Base-by-base conservation (phyloP, 805 yeast genomes). In the Lachancea cidri region DNA sequence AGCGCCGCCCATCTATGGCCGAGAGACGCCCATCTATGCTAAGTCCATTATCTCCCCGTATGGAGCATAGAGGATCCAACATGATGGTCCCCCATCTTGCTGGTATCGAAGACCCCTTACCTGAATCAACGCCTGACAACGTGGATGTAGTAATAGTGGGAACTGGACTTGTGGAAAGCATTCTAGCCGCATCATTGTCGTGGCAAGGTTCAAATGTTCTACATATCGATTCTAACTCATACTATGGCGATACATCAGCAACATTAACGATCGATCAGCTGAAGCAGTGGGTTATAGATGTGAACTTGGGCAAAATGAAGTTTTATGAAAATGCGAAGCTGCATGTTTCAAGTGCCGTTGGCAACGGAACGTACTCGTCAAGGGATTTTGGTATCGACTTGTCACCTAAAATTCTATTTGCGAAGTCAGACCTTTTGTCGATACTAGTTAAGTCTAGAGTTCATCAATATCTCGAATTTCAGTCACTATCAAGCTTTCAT, bases 131-230 rank as follows among this genome's bases (percentile, higher is more conserved):
- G 27, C 79, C 93, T 5, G 86, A 81, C 20, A 67, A 81, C 46
- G 86, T 87, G 52, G 98, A 93, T 58, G 95, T 93, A 11, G 71
- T 93, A 22, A 84, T 93, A 42, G 78, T 84, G 48, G 98, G 98
- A 29, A 91, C 98, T 0, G 98, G 98, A 3, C 70, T 93, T 32
- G 82, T 81, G 2, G 96, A 93, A 61, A 78, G 87, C 50, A 80
- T 93, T 9, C 65, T 88, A 36, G 96, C 98, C 0, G 95, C 97
- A 9, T 91, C 97, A 0, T 71, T 93, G 35, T 83, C 97, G 9
- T 93, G 98, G 98, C 96, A 87, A 54, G 98, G 98, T n/a, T 79
- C 93, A n/a, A 79, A 75, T 49, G 97, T 93, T 6, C 68, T 93
- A 33, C 98, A 93, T 58, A 78, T 93, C 22, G 98, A 93, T 61